Conservation (phyloP, 768 basidiomycete genomes). For the Exsudoporus frostii region DNA sequence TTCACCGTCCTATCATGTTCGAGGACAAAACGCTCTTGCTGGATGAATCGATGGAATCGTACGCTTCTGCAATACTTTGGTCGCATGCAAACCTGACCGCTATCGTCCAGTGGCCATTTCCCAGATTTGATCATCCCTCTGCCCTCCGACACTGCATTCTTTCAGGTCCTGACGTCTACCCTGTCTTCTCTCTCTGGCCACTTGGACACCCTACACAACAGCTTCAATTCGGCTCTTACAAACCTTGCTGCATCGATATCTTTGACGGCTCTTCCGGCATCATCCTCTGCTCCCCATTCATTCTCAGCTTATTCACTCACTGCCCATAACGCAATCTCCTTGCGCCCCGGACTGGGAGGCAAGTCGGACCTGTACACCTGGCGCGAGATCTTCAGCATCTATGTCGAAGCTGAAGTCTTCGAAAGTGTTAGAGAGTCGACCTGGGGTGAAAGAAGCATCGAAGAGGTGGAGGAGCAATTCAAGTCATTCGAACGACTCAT, state of each 20-base stretch:
- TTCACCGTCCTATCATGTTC: not conserved
- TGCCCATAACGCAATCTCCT: constrained; percentile 21
- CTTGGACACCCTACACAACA: constrained; percentile 46
- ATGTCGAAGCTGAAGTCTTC: constrained; percentile 83
- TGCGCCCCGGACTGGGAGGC: constrained; percentile 38
- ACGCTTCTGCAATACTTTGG: not conserved
- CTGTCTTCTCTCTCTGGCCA: constrained; percentile 54
- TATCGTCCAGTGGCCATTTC: not conserved
- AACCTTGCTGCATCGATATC: constrained; percentile 44
- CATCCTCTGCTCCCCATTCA: constrained; percentile 25
- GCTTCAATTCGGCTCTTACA: constrained; percentile 47
- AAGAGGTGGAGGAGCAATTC: constrained; percentile 68
- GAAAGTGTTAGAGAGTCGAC: constrained; percentile 64
- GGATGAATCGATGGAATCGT: constrained; percentile 3
- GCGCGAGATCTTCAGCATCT: constrained; percentile 87
- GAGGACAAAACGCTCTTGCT: not conserved
- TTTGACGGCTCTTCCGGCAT: constrained; percentile 31
- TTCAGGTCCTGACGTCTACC: constrained; percentile 63
- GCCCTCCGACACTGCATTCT: constrained; percentile 77
- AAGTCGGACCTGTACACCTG: constrained; percentile 75
- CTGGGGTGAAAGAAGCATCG: constrained; percentile 63
- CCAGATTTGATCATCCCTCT: constrained; percentile 75
- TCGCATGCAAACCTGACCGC: not conserved
- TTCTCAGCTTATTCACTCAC: constrained; percentile 35
- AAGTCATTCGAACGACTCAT: constrained; percentile 60